Percentiles rank a stretch among this genome's conserved stretches.
These are phyloP conservation scores for Porphyridium purpureum DNA, from an alignment of 23 red algal species.

Conservation along the genomic window DNA sequence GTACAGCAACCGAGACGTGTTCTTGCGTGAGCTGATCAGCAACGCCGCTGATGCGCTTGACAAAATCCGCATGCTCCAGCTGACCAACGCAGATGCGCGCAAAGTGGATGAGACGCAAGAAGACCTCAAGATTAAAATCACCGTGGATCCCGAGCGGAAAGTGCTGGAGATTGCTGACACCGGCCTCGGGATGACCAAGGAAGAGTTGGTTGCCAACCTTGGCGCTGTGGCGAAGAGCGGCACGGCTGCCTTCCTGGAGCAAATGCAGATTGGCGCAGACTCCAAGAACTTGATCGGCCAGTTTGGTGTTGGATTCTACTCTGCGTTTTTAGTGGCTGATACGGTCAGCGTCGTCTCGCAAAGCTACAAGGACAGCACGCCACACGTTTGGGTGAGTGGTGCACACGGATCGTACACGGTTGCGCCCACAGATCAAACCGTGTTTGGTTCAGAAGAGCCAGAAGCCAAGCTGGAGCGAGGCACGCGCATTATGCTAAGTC, in stretches of 20 bases:
- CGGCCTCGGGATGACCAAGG: conserved; percentile 78
- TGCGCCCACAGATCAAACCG: conserved; percentile 11
- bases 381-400: conserved; percentile 63
- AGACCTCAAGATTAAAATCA: conserved; percentile 36
- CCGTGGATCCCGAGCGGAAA: conserved; percentile 19
- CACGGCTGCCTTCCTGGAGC: conserved; percentile 51
- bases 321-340: conserved; percentile 75
- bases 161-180: conserved; percentile 46
- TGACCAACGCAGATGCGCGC: conserved; percentile 20
- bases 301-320: conserved; percentile 95
- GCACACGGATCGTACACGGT: conserved; percentile 8
- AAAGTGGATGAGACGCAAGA: conserved; percentile 11
- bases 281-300: conserved; percentile 64
- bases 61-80: conserved; percentile 67
- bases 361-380: conserved; percentile 27
- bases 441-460: conserved; percentile 33
- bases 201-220: conserved; percentile 81
- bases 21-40: conserved; percentile 84
- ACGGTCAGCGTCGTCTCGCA: conserved; percentile 41
- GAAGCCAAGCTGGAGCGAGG: conserved; percentile 25
- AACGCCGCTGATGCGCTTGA: conserved; percentile 84
- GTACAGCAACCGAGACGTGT: conserved; percentile 75
- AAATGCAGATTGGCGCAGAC: conserved; percentile 16
- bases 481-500: conserved; percentile 41
- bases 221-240: conserved; percentile 82